Evolutionary conservation across 352 stramenopile species (phyloP).

Genomic region (Globisporangium megalacanthum): DNA sequence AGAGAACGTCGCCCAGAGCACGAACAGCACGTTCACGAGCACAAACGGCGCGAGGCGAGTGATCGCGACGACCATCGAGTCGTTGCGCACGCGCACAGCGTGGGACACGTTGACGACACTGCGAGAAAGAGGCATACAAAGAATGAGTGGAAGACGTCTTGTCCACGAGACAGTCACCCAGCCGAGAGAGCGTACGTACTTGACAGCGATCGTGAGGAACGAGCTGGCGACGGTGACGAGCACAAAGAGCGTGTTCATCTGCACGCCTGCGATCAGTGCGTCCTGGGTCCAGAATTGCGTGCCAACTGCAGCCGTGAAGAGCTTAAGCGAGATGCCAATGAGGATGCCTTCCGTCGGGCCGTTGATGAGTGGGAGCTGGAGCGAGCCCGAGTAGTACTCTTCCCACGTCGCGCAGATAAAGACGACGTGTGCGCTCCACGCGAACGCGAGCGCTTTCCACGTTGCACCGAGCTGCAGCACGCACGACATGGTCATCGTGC

Average conservation of each 20-base stretch:
- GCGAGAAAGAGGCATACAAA: constrained; percentile 1
- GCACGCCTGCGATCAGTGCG: constrained; percentile 37
- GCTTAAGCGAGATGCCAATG: constrained; percentile 69
- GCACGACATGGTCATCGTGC: constrained; percentile 76
- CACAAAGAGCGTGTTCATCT: constrained; percentile 84
- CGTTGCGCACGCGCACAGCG: constrained; percentile 56
- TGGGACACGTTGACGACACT: constrained; percentile 72
- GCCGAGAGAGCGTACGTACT: constrained; percentile 38
- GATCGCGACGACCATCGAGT: constrained; percentile 74
- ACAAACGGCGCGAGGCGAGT: constrained; percentile 75
- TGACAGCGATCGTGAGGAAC: constrained; percentile 61
- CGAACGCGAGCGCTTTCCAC: constrained; percentile 74
- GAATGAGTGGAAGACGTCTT: background rate
- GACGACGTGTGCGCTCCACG: constrained; percentile 68
- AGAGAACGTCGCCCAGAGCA: constrained; percentile 66
- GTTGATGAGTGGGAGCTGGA: constrained; percentile 96
- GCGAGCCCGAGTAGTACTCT: constrained; percentile 92
- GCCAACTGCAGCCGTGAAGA: constrained; percentile 60
- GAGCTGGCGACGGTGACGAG: constrained; percentile 51
- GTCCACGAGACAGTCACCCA: background rate
- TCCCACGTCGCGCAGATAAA: constrained; percentile 89
- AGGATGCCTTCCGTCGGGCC: constrained; percentile 96
- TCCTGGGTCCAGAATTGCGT: constrained; percentile 70
- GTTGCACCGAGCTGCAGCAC: constrained; percentile 70
- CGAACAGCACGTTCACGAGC: constrained; percentile 62